phyloP scores from a whole-genome alignment of 2,329 filamentous ascomycete species.

The Fusarium virguliforme region DNA sequence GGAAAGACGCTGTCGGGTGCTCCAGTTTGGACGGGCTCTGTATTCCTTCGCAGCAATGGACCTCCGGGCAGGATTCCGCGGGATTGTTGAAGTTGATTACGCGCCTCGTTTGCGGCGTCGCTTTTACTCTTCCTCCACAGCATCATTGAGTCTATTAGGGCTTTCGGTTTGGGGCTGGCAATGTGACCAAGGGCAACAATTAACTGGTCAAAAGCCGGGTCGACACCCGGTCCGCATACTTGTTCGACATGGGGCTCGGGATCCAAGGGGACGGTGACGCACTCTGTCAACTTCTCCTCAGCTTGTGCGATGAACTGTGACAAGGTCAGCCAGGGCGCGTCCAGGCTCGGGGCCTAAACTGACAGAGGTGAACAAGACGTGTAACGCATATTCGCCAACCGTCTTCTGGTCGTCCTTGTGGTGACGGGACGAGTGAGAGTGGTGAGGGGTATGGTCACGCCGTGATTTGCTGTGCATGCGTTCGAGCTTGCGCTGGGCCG shows the following conservation, averaged over 20 bases:
- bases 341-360: conserved; percentile 52
- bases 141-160: conserved; percentile 97
- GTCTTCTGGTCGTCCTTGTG: conserved; percentile 86
- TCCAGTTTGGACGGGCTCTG: conserved; percentile 75
- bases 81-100: conserved; percentile 70
- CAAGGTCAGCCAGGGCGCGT: conserved; percentile 35
- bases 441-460: conserved; percentile 81
- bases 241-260: conserved; percentile 88
- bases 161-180: conserved; percentile 92
- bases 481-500: conserved; percentile 70
- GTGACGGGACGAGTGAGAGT: conserved; percentile 82
- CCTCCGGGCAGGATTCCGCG: conserved; percentile 62
- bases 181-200: conserved; percentile 95
- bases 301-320: conserved; percentile 89
- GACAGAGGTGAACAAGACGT: conserved; percentile 94
- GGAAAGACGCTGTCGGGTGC: conserved; percentile 53
- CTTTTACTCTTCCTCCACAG: conserved; percentile 97
- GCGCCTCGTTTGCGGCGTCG: conserved; percentile 83
- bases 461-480: conserved; percentile 78
- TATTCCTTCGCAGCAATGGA: conserved; percentile 79
- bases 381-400: conserved; percentile 97
- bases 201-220: conserved; percentile 92
- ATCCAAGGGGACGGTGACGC: conserved; percentile 84
- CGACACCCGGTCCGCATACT: conserved; percentile 91
- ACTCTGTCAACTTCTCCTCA: conserved; percentile 95